These are phyloP conservation scores for Abortiporus biennis DNA, from an alignment of 1,284 basidiomycete genomes.

Conservation along the genomic window DNA sequence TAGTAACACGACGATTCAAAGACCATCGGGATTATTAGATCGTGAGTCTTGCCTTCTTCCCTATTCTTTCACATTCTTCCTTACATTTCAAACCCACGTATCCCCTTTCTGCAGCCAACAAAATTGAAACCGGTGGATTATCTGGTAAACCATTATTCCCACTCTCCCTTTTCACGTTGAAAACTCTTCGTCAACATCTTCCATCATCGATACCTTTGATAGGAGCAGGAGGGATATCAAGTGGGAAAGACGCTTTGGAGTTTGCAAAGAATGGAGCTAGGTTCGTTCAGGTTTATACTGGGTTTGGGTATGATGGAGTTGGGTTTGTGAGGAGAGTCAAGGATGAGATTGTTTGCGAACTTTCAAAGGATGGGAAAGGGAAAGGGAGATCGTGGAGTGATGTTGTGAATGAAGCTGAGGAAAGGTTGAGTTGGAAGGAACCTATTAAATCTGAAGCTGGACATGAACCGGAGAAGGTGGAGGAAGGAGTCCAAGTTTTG, in stretches of 20 bases:
- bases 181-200: conserved; percentile 70
- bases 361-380: conserved; percentile 53
- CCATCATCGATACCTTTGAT: conserved; percentile 81
- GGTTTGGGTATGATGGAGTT: conserved; percentile 88
- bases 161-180: conserved; percentile 72
- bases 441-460: too few relatives aligned
- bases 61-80: not conserved
- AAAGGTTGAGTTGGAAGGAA: conserved; percentile 40
- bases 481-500: conserved; percentile 35
- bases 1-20: conserved; percentile 90
- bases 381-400: conserved; percentile 71
- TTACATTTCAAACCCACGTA: not conserved
- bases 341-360: too few relatives aligned
- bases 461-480: conserved; percentile 18
- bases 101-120: conserved; percentile 40
- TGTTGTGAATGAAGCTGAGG: conserved; percentile 52
- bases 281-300: conserved; percentile 89
- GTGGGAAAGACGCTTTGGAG: conserved; percentile 85
- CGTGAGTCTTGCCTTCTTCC: too few relatives aligned
- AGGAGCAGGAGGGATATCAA: conserved; percentile 89
- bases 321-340: conserved; percentile 87
- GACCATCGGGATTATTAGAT: conserved; percentile 61
- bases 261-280: conserved; percentile 87
- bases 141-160: conserved; percentile 88
- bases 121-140: conserved; percentile 78